phyloP scores from a whole-genome alignment of 345 rosid species.

The Melaleuca alternifolia region DNA sequence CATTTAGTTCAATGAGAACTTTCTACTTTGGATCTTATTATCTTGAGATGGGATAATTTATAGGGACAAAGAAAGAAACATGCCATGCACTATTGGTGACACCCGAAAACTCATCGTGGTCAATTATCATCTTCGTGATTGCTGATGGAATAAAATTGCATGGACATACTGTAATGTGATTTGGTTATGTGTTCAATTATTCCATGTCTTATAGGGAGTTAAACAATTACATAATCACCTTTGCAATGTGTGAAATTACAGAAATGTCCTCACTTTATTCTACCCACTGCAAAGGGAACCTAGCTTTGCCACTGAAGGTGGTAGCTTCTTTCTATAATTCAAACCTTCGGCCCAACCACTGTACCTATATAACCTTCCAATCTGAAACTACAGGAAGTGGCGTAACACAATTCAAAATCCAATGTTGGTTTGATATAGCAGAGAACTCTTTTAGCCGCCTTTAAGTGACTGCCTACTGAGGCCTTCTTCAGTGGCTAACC shows the following conservation, averaged over 20 bases:
- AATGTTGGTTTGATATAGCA: too few species aligned
- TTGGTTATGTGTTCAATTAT: not conserved
- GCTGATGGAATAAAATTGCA: not conserved
- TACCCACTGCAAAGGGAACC: not conserved
- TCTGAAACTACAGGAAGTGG: not conserved
- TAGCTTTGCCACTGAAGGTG: not conserved
- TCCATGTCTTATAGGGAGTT: not conserved
- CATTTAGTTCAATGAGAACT: not conserved
- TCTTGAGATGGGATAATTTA: not conserved
- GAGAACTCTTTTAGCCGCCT: not conserved
- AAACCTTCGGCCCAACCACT: not conserved
- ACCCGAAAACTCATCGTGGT: not conserved
- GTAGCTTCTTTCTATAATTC: not conserved
- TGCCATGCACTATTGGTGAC: not conserved
- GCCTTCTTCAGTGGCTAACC: not conserved
- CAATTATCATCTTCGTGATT: not conserved
- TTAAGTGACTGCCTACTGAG: not conserved
- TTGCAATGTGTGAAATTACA: not conserved
- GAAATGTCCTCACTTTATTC: not conserved
- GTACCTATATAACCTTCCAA: not conserved
- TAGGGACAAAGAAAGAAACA: not conserved
- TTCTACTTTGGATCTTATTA: not conserved
- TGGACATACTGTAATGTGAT: not conserved
- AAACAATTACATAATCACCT: not conserved
- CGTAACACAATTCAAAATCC: too few species aligned